These are phyloP conservation scores for Dactylellina sp. DNA, from an alignment of 2,329 filamentous ascomycete genomes.

Conservation along the genomic window DNA sequence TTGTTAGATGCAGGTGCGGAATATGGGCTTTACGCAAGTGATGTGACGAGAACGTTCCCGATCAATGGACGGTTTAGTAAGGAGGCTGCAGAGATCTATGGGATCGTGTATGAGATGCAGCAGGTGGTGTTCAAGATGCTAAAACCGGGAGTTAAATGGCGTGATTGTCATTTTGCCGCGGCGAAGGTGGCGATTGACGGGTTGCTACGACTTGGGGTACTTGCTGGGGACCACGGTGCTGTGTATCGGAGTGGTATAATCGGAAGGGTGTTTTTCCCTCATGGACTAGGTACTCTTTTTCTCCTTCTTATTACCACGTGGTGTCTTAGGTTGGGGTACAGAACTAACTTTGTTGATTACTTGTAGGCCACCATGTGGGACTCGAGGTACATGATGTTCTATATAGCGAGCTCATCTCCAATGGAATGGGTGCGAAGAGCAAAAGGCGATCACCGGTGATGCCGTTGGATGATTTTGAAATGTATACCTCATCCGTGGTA, in stretches of 20 bases:
- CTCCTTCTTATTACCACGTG: constrained; percentile 7
- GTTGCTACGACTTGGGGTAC: constrained; percentile 77
- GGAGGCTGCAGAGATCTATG: constrained; percentile 79
- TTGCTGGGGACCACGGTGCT: constrained; percentile 72
- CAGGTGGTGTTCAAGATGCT: constrained; percentile 76
- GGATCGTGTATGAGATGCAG: constrained; percentile 85
- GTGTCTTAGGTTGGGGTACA: constrained; percentile 48
- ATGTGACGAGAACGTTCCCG: constrained; percentile 90
- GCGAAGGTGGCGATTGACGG: constrained; percentile 78
- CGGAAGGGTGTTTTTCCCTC: constrained; percentile 74
- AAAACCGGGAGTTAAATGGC: constrained; percentile 76
- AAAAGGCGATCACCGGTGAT: constrained; percentile 81
- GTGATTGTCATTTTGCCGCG: constrained; percentile 78
- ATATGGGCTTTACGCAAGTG: constrained; percentile 85
- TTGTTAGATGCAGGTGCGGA: constrained; percentile 90
- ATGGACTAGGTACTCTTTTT: constrained; percentile 65
- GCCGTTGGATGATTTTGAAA: constrained; percentile 62
- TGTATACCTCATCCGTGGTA: constrained; percentile 18
- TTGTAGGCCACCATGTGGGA: constrained; percentile 71
- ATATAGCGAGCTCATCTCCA: constrained; percentile 44
- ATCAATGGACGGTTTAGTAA: constrained; percentile 76
- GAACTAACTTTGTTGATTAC: constrained; percentile 27
- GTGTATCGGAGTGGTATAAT: constrained; percentile 70
- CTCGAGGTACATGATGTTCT: constrained; percentile 72
- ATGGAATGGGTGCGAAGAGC: constrained; percentile 60